phyloP scores from a whole-genome alignment of 257 asterid species.

The Capsicum rhomboideum region DNA sequence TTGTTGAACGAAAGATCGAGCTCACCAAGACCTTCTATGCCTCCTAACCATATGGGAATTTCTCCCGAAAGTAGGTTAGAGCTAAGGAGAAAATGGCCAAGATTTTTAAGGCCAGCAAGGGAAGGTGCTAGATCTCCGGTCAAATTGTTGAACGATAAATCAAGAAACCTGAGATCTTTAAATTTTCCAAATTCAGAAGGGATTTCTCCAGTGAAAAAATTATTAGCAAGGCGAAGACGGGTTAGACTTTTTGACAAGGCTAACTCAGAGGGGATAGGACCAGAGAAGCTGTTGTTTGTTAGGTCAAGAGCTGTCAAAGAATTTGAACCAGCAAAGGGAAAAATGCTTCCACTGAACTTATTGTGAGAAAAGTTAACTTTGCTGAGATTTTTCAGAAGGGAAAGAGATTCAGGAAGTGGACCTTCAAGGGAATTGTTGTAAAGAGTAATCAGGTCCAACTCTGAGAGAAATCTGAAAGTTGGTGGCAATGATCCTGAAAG shows the following conservation, averaged over 20 bases:
- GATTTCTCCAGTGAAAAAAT: conserved; percentile 47
- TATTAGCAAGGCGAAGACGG: conserved; percentile 70
- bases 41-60: conserved; percentile 74
- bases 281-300: conserved; percentile 75
- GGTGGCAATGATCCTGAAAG: conserved; percentile 69
- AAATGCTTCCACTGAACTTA: conserved; percentile 49
- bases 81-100: conserved; percentile 58
- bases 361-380: conserved; percentile 68
- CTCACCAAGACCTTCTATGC: conserved; percentile 57
- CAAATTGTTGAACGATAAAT: conserved; percentile 59
- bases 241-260: conserved; percentile 44
- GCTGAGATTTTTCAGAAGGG: conserved; percentile 59
- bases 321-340: conserved; percentile 44
- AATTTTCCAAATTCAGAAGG: conserved; percentile 58
- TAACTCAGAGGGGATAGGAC: conserved; percentile 45
- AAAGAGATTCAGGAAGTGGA: conserved; percentile 62
- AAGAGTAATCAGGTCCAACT: conserved; percentile 48
- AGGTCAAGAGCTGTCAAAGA: conserved; percentile 54
- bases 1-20: conserved; percentile 64
- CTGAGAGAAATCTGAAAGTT: conserved; percentile 55
- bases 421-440: conserved; percentile 89
- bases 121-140: conserved; percentile 43
- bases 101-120: conserved; percentile 39
- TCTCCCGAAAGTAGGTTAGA: conserved; percentile 44
- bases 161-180: conserved; percentile 53